phyloP scores from a whole-genome alignment of 2,329 filamentous ascomycete genomes.

The Colletotrichum trifolii region DNA sequence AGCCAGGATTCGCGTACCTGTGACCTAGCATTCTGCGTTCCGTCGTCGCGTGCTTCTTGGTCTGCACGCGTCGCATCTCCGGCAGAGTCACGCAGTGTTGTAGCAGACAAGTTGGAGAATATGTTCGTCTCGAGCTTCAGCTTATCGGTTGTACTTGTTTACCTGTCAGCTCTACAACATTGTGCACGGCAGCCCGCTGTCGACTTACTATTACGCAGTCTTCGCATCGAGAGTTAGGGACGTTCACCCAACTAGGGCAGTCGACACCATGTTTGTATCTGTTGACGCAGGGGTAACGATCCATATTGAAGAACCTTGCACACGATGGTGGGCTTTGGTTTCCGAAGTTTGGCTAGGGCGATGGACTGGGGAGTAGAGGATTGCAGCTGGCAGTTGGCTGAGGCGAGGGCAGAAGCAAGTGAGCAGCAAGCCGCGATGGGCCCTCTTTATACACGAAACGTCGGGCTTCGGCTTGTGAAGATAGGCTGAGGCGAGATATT shows the following conservation, averaged over 20 bases:
- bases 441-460: slow-evolving; percentile 27
- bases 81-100: background rate
- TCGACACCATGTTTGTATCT: slow-evolving; percentile 35
- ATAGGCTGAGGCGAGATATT: slow-evolving; percentile 11
- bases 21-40: background rate
- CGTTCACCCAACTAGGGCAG: slow-evolving; percentile 31
- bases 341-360: background rate
- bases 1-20: background rate
- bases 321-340: background rate
- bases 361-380: too few relatives aligned
- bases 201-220: slow-evolving; percentile 31
- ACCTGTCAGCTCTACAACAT: background rate
- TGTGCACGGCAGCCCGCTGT: too few relatives aligned
- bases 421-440: background rate
- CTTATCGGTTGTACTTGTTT: slow-evolving; percentile 29
- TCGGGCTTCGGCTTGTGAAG: slow-evolving; percentile 5
- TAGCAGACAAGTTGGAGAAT: background rate
- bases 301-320: slow-evolving; percentile 13
- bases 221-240: slow-evolving; percentile 25
- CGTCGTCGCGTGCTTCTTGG: background rate
- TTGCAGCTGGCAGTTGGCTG: too few relatives aligned
- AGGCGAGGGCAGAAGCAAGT: background rate
- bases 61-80: background rate
- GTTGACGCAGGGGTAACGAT: slow-evolving; percentile 33
- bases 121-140: background rate